Evolutionary conservation across 2,329 filamentous ascomycete genomes (phyloP), one percentile per base, ranked within the genome.

Genomic region (Tothia fuscella): DNA sequence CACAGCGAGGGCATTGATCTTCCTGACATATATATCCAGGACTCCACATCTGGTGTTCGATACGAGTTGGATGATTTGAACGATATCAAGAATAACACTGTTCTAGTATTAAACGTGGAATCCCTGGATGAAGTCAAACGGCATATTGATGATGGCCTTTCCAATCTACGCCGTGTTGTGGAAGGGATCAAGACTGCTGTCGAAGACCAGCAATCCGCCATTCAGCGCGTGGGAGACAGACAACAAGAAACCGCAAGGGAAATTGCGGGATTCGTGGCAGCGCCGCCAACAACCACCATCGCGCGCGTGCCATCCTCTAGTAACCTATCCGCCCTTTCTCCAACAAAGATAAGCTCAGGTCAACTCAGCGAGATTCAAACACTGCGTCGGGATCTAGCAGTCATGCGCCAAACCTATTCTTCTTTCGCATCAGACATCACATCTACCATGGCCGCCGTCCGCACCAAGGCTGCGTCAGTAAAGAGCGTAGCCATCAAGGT

Each of bases 1-100:
- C 88, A 96, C 52, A 82, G 86, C 46, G 93, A 95, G 53, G 91
- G 91, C 6, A 76, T 78, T 12, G 91, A 98, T 56, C 65, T 98
- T 34, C 91, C 91, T 0, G 91, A 98, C 53, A 96, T 98, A 13
- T 95, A 98, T 58, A 91, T 98, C 13, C 91, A 98, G 59, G 91
- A 98, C 57, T 82, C 88, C 0, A 74, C 95, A 2, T 96, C 91
- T 6, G 91, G 91, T 1, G 83, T 98, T n/a, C 81, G 91, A 13
- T 89, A 98, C 58, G 91, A 98, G 63, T 66, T 98, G 19, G 91
- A 98, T 58, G 91, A 98, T 56, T 68, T 98, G 22, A 76, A 70
- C 14, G 91, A 98, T 56, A 83, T 98, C 53, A 95, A 93, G 62
- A 91, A 98, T 58, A 77, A 89, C 22, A 87, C 87, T 2, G 91